phyloP scores from a whole-genome alignment of 2,329 filamentous ascomycete species.

The Colletotrichum paranaense region DNA sequence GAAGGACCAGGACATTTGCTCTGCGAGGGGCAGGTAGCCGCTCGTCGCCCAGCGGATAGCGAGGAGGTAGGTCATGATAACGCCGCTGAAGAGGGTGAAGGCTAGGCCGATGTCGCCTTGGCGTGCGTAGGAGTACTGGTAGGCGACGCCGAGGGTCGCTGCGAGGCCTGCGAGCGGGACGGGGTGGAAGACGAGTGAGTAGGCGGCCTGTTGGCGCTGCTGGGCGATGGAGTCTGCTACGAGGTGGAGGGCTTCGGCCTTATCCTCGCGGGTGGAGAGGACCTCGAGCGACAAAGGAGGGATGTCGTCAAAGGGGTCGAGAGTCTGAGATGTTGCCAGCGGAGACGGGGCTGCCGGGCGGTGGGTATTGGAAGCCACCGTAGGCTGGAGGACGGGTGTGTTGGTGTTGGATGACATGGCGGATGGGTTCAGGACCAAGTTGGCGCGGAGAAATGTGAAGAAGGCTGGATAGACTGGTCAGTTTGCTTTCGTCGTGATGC shows the following conservation, averaged over 20 bases:
- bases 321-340: slow-evolving; percentile 52
- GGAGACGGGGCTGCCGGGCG: slow-evolving; percentile 50
- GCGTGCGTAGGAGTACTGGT: slow-evolving; percentile 58
- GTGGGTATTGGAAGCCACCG: slow-evolving; percentile 42
- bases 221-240: slow-evolving; percentile 86
- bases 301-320: slow-evolving; percentile 60
- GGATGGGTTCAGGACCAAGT: slow-evolving; percentile 75
- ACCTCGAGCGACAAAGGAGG: slow-evolving; percentile 73
- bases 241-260: slow-evolving; percentile 75
- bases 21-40: slow-evolving; percentile 72
- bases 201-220: slow-evolving; percentile 77
- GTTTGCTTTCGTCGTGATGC: slow-evolving; percentile 1
- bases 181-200: slow-evolving; percentile 73
- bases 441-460: slow-evolving; percentile 84
- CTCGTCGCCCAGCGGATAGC: slow-evolving; percentile 69
- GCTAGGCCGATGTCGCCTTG: slow-evolving; percentile 64
- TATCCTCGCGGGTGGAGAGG: slow-evolving; percentile 66
- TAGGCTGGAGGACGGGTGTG: slow-evolving; percentile 71
- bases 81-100: slow-evolving; percentile 67
- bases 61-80: slow-evolving; percentile 73
- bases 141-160: slow-evolving; percentile 54
- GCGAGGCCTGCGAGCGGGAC: slow-evolving; percentile 61
- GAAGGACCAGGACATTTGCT: slow-evolving; percentile 72
- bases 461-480: slow-evolving; percentile 70
- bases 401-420: slow-evolving; percentile 72